These are phyloP conservation scores for Skeletonema grethae DNA, from an alignment of 108 stramenopile genomes.

Conservation along the genomic window DNA sequence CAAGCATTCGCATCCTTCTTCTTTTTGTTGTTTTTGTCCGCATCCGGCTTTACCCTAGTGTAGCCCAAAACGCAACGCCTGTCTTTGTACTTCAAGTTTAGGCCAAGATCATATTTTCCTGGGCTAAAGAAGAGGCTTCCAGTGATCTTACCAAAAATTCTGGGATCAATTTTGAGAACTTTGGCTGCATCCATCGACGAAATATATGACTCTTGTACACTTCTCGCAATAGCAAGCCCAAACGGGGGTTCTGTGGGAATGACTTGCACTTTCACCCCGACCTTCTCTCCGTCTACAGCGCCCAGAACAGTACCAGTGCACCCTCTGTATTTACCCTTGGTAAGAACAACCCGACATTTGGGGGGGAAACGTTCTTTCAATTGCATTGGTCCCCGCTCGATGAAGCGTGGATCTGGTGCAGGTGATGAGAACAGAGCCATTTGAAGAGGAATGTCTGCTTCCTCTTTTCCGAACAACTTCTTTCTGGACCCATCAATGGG, in stretches of 20 bases:
- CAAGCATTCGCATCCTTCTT: constrained; percentile 67
- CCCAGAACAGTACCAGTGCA: constrained; percentile 76
- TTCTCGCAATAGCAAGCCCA: constrained; percentile 83
- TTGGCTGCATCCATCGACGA: constrained; percentile 78
- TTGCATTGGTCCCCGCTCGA: constrained; percentile 80
- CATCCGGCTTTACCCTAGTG: constrained; percentile 63
- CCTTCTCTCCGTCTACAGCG: constrained; percentile 65
- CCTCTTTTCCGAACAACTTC: constrained; percentile 91
- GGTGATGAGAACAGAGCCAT: constrained; percentile 90
- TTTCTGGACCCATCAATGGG: constrained; percentile 82
- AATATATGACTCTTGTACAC: constrained; percentile 87
- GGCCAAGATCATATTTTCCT: constrained; percentile 89
- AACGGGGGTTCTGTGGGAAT: constrained; percentile 91
- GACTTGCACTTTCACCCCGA: constrained; percentile 83
- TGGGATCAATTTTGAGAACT: constrained; percentile 78
- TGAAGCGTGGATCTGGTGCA: constrained; percentile 95
- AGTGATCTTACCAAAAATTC: constrained; percentile 85
- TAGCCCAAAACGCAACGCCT: constrained; percentile 89
- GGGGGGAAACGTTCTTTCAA: constrained; percentile 86
- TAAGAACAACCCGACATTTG: constrained; percentile 76
- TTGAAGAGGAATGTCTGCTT: constrained; percentile 96
- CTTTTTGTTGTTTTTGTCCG: constrained; percentile 36
- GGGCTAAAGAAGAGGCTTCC: constrained; percentile 84
- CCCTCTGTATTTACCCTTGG: constrained; percentile 71
- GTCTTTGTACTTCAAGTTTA: constrained; percentile 89